Evolutionary conservation across 1,284 basidiomycete genomes (phyloP).

Genomic region (Trichosporon ovoides): DNA sequence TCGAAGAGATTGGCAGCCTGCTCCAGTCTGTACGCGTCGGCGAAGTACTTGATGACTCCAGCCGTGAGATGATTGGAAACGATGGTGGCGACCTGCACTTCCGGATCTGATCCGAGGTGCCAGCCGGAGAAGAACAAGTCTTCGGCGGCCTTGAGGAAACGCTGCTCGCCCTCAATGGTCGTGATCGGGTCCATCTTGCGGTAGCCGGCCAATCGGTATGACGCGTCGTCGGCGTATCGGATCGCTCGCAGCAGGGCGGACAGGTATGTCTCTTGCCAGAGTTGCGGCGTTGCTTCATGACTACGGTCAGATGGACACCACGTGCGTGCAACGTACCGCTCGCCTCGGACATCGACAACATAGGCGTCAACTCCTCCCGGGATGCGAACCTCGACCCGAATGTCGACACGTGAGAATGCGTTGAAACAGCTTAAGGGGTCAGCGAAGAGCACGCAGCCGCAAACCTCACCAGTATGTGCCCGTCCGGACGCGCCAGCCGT

Average conservation of each 20-base stretch:
- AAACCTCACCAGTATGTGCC: conserved; percentile 82
- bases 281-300: conserved; percentile 82
- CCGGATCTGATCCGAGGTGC: conserved; percentile 97
- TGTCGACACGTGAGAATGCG: conserved; percentile 93
- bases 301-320: conserved; percentile 47
- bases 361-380: conserved; percentile 95
- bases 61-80: conserved; percentile 95
- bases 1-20: conserved; percentile 93
- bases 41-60: conserved; percentile 95
- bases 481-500: conserved; percentile 85
- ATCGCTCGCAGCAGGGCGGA: conserved; percentile 88
- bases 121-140: conserved; percentile 87
- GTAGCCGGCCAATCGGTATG: conserved; percentile 86
- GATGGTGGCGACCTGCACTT: conserved; percentile 97
- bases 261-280: conserved; percentile 97
- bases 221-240: conserved; percentile 90
- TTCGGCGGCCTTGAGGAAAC: conserved; percentile 88
- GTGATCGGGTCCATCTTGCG: conserved; percentile 94
- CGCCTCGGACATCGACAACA: conserved; percentile 87
- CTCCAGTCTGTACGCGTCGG: conserved; percentile 80
- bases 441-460: background rate
- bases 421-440: conserved; percentile 81
- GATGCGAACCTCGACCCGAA: conserved; percentile 96
- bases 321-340: conserved; percentile 57
- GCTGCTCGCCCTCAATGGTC: conserved; percentile 76